Conservation (phyloP, 108 stramenopile genomes). For the Cyclostephanos tholiformis region DNA sequence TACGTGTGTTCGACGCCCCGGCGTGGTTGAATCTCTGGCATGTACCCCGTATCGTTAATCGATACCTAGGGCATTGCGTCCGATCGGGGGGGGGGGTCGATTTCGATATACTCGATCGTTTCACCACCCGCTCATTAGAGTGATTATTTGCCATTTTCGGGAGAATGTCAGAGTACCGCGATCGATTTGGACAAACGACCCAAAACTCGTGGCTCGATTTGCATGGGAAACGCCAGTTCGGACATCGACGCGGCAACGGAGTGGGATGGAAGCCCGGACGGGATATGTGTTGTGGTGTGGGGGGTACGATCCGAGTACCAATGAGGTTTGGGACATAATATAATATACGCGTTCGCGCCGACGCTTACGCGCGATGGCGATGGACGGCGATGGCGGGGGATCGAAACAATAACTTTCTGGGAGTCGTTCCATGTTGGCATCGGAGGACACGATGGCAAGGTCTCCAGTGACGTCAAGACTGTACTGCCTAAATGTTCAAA, state of each 20-base stretch:
- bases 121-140: no score
- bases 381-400: no score
- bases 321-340: conserved; percentile 88
- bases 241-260: conserved; percentile 84
- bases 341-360: conserved; percentile 80
- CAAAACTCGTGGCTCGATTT: no score
- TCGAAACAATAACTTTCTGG: conserved; percentile 94
- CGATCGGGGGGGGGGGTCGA: no score
- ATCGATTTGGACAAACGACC: no score
- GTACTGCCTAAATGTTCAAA: conserved; percentile 87
- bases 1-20: no score
- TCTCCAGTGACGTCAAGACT: conserved; percentile 79
- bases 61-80: no score
- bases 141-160: no score
- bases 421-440: conserved; percentile 94
- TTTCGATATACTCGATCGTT: no score
- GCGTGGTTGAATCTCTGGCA: no score
- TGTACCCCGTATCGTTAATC: no score
- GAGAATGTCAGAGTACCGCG: no score
- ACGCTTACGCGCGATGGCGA: conserved; percentile 64
- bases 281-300: conserved; percentile 88
- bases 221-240: conserved; percentile 93
- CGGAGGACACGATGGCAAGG: conserved; percentile 66
- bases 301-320: conserved; percentile 81
- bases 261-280: conserved; percentile 84